These are phyloP conservation scores for Tricharina praecox DNA, from an alignment of 495 filamentous ascomycete species.

Conservation along the genomic window DNA sequence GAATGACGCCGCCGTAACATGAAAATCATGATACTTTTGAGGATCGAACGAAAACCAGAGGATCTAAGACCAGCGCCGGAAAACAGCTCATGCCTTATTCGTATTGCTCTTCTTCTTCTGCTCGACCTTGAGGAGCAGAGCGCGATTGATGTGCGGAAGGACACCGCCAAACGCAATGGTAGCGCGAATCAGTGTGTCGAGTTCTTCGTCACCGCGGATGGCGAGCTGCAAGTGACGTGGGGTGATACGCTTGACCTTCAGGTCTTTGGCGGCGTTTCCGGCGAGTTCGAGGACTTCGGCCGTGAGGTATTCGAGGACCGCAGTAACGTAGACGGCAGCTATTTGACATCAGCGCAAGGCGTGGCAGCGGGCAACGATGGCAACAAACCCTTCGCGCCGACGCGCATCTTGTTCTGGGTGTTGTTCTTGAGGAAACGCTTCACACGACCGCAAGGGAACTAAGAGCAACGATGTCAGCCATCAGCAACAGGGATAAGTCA, in stretches of 20 bases:
- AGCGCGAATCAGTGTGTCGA: conserved; percentile 91
- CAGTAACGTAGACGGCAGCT: conserved; percentile 94
- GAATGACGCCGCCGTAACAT: no score
- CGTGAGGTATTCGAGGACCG: conserved; percentile 93
- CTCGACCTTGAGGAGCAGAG: conserved; percentile 92
- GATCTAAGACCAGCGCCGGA: not conserved
- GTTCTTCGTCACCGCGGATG: conserved; percentile 95
- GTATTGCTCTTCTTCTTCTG: conserved; percentile 74
- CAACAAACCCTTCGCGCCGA: conserved; percentile 69
- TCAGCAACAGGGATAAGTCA: no score
- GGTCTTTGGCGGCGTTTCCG: conserved; percentile 95
- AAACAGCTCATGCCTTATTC: conserved; percentile 2
- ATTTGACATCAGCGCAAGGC: conserved; percentile 7
- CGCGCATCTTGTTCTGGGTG: conserved; percentile 99
- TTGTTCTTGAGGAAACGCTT: conserved; percentile 99
- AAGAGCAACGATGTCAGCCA: conserved; percentile 28
- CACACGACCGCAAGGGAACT: conserved; percentile 99
- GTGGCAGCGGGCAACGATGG: not conserved
- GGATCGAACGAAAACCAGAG: not conserved
- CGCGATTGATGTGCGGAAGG: conserved; percentile 95
- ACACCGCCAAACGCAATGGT: conserved; percentile 98
- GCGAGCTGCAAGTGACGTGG: conserved; percentile 94
- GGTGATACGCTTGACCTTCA: conserved; percentile 99
- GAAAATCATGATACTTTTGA: no score
- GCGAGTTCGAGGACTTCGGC: conserved; percentile 97